Base-by-base conservation (phyloP, 805 yeast genomes). In the Ogataea paradorogensis region DNA sequence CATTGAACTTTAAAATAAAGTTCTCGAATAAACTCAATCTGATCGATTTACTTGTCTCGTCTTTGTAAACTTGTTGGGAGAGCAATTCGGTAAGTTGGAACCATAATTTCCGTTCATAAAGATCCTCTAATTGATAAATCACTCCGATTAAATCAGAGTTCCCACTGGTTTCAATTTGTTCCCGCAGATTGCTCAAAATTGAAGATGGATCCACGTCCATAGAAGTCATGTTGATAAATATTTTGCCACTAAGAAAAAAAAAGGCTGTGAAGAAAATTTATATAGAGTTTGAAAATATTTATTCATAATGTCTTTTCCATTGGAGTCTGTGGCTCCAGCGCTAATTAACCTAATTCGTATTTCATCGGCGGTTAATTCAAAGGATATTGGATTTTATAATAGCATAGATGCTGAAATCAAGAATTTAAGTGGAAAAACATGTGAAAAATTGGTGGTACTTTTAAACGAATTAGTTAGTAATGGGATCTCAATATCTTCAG, bases 91-190 rank as follows among this genome's bases (percentile, higher is more conserved):
- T 86, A 58, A 93, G 74, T 69, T 93, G 98, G 66, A 84, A 95
- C 97, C 97, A 93, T 59, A 91, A 74, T 62, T 88, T 89, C 52
- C 95, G 73, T 57, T 89, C 96, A 65, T 87, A 84, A 42, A 71
- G 70, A 53, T 88, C 96, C 57, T 90, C 97, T 58, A 91, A 74
- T 38, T 77, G 74, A 56, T 77, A 81, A 52, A 84, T 74, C 7
- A 71, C 61, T 21, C 79, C 75, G 8, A 78, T 69, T 37, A 89
- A 68, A 27, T 82, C 87, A 1, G 50, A 30, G 35, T 57, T 57
- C 3, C 51, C 53, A 5, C 43, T 32, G 3, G 76, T 67, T 43
- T 83, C 86, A 4, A 80, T 70, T 55, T 81, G 84, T 53, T 72
- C 71, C 38, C 95, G 77, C 37, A 88, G 69, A 3, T 80, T 72